phyloP scores from a whole-genome alignment of 495 filamentous ascomycete genomes.

The Friedmanniomyces simplex region DNA sequence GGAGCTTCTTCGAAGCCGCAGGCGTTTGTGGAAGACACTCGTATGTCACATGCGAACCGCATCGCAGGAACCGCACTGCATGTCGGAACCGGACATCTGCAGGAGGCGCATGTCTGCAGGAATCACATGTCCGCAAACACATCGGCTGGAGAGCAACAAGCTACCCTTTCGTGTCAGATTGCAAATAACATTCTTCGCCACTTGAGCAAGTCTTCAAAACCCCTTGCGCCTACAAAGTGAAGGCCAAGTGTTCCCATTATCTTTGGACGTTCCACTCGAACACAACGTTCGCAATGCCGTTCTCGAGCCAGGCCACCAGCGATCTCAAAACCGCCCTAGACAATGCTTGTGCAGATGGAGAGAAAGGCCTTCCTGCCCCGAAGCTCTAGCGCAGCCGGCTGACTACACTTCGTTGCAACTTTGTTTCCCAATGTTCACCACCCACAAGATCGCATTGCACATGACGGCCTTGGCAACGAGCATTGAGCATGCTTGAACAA shows the following conservation, averaged over 20 bases:
- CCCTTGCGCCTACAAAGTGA: too few relatives aligned
- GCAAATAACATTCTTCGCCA: not conserved
- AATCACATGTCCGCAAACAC: too few relatives aligned
- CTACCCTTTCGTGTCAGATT: too few relatives aligned
- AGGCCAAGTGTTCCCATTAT: too few relatives aligned
- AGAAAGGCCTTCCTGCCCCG: slow-evolving; percentile 32
- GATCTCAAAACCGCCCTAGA: not conserved
- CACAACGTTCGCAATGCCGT: not conserved
- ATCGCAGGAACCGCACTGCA: not conserved
- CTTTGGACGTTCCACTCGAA: not conserved
- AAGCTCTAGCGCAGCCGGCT: not conserved
- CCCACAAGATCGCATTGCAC: too few relatives aligned
- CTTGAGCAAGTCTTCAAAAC: too few relatives aligned
- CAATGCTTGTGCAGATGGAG: not conserved
- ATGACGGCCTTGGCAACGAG: too few relatives aligned
- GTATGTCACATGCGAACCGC: not conserved
- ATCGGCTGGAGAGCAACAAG: too few relatives aligned
- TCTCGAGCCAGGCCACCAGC: not conserved
- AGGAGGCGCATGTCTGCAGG: not conserved
- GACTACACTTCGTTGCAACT: not conserved
- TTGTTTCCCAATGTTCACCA: not conserved
- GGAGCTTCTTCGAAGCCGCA: not conserved
- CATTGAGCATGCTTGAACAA: too few relatives aligned
- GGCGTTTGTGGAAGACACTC: not conserved
- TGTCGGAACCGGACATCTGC: not conserved